Evolutionary conservation across 192 early-diverging fungal genomes (phyloP), one percentile per base, ranked within the genome.

Genomic region (Podila clonocystis): DNA sequence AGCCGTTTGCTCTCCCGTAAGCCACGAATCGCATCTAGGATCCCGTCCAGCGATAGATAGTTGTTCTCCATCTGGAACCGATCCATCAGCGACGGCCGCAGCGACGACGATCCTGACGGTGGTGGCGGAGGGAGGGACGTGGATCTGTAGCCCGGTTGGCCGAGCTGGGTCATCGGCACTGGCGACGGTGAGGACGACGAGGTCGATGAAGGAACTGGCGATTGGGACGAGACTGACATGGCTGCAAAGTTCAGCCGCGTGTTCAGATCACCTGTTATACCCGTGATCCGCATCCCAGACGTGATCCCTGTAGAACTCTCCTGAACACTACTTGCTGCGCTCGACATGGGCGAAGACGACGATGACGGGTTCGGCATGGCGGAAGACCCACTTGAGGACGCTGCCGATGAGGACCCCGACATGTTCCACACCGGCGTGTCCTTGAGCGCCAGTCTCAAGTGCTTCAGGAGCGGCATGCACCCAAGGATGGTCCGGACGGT

Each of bases 51-150:
- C 1, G 77, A 80, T 24, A 80, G 49, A 36, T 69, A 73, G 58
- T 72, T 80, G 41, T 80, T 80, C 20, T 80, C 77, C 7, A 67
- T 60, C 41, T 80, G 67, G 30, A 80, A 80, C 5, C 77, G 70
- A 26, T 80, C 77, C 70, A 80, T 68, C 38, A 65, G 15, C 29
- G 59, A 61, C 30, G 59, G 17, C 24, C 59, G 59, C 20, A 26
- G 30, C 30, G 59, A 61, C 3, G 26, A 24, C 15, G 22, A 30
- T 8, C 52, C 52, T 1, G n/a, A 52, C 24, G 52, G 52, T 0
- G 11, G 52, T 55, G 52, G n/a, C 20, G 24, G 52, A 22, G 52
- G 24, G 9, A 26, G 20, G 20, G 52, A 26, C 24, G 19, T 45
- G 41, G 41, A n/a, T 55, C n/a, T n/a, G 24, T 24, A 55, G 19